These are phyloP conservation scores for Aspergillus quadrilineatus DNA, from an alignment of 2,329 filamentous ascomycete species.

Conservation along the genomic window DNA sequence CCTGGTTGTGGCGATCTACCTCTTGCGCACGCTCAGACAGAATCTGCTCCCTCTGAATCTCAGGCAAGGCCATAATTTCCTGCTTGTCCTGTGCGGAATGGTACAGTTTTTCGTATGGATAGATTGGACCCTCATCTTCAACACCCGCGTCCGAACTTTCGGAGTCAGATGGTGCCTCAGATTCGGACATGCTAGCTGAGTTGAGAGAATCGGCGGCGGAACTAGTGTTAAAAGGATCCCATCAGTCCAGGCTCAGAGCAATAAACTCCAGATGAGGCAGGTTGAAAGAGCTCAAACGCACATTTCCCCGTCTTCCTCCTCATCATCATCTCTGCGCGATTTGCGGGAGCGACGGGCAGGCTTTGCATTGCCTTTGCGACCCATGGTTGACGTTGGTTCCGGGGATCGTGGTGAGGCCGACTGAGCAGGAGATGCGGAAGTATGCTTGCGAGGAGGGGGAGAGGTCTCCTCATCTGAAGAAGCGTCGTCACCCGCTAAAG, in stretches of 20 bases:
- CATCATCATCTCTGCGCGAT: slow-evolving; percentile 61
- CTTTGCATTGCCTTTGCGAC: slow-evolving; percentile 48
- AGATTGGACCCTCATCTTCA: slow-evolving; percentile 54
- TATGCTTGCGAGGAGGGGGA: slow-evolving; percentile 56
- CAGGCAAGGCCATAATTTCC: slow-evolving; percentile 79
- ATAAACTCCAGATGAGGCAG: neutral
- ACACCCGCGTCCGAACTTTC: slow-evolving; percentile 54
- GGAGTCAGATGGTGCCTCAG: slow-evolving; percentile 75
- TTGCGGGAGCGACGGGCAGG: slow-evolving; percentile 45
- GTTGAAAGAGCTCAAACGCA: slow-evolving; percentile 52
- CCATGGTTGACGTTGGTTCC: slow-evolving; percentile 46
- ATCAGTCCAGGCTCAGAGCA: neutral
- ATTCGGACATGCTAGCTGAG: slow-evolving; percentile 88
- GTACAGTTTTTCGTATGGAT: slow-evolving; percentile 87
- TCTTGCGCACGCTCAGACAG: slow-evolving; percentile 83
- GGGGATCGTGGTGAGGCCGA: slow-evolving; percentile 52
- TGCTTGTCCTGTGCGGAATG: slow-evolving; percentile 70
- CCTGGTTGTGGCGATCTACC: slow-evolving; percentile 78
- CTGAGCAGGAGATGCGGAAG: slow-evolving; percentile 52
- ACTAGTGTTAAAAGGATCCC: slow-evolving; percentile 45
- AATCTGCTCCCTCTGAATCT: slow-evolving; percentile 87
- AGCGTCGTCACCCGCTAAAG: slow-evolving; percentile 70
- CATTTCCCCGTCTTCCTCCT: slow-evolving; percentile 76
- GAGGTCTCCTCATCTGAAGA: slow-evolving; percentile 54
- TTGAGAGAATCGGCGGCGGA: slow-evolving; percentile 70